These are phyloP conservation scores for Apiospora arundinis DNA, from an alignment of 2,329 filamentous ascomycete genomes.

Conservation along the genomic window DNA sequence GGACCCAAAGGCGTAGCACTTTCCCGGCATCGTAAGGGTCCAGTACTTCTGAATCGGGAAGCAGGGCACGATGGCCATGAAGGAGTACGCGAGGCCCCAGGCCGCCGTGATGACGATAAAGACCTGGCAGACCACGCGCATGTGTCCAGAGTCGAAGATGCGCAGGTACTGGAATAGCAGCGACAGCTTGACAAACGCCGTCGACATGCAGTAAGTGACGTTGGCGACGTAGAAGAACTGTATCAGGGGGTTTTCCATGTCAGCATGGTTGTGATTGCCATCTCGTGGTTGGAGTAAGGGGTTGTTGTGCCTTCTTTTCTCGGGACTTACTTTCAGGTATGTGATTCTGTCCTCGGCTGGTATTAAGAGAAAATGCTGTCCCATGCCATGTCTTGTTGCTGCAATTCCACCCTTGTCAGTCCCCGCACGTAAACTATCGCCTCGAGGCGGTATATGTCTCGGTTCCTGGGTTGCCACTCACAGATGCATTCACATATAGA, in stretches of 20 bases:
- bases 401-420: not conserved
- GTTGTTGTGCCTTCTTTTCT: no score
- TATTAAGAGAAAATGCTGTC: constrained; percentile 30
- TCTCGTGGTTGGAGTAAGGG: no score
- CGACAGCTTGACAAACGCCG: constrained; percentile 36
- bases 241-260: not conserved
- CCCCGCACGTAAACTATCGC: not conserved
- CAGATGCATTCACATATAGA: not conserved
- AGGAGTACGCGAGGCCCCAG: constrained; percentile 34
- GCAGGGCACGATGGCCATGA: constrained; percentile 37
- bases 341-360: constrained; percentile 15
- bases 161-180: constrained; percentile 38
- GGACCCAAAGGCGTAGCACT: constrained; percentile 34
- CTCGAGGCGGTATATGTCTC: not conserved
- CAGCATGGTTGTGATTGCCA: not conserved
- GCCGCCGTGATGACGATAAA: constrained; percentile 29
- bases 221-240: constrained; percentile 36
- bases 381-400: constrained; percentile 31
- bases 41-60: constrained; percentile 34
- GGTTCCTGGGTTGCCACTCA: not conserved
- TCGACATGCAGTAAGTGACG: constrained; percentile 33
- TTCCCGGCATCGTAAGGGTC: constrained; percentile 22
- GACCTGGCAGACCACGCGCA: constrained; percentile 28
- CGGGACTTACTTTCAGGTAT: constrained; percentile 30
- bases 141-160: constrained; percentile 27